These are phyloP conservation scores for Xylaria sp. DNA, from an alignment of 2,329 filamentous ascomycete species.

Conservation along the genomic window DNA sequence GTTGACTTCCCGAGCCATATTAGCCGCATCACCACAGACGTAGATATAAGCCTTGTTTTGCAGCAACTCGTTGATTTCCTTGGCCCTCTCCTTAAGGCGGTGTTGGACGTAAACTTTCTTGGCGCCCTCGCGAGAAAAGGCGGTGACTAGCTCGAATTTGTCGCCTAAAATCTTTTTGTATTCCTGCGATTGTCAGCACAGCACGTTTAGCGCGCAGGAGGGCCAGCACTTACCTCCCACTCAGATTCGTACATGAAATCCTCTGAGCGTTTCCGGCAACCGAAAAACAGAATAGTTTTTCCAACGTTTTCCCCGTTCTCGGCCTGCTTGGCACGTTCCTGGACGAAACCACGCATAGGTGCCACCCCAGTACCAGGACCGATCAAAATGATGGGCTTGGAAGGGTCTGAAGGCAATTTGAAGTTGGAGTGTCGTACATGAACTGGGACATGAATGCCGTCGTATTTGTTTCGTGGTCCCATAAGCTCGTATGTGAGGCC, in stretches of 20 bases:
- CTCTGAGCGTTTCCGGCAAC: slow-evolving; percentile 84
- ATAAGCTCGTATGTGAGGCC: slow-evolving; percentile 84
- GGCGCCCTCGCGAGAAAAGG: slow-evolving; percentile 87
- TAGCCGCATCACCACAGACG: slow-evolving; percentile 95
- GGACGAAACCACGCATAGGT: slow-evolving; percentile 93
- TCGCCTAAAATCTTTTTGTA: slow-evolving; percentile 85
- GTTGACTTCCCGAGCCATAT: slow-evolving; percentile 96
- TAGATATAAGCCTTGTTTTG: slow-evolving; percentile 92
- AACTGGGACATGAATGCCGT: slow-evolving; percentile 91
- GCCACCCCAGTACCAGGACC: slow-evolving; percentile 96
- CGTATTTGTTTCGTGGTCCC: slow-evolving; percentile 95
- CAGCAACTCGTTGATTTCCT: slow-evolving; percentile 86
- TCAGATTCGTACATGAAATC: slow-evolving; percentile 93
- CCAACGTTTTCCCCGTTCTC: slow-evolving; percentile 82
- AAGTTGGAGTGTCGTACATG: slow-evolving; percentile 99
- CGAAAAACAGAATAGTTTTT: slow-evolving; percentile 90
- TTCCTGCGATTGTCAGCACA: slow-evolving; percentile 60
- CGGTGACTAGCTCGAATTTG: slow-evolving; percentile 87
- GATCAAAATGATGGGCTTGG: slow-evolving; percentile 93
- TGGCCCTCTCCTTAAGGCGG: slow-evolving; percentile 79
- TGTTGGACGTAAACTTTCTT: slow-evolving; percentile 98
- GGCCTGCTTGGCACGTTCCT: slow-evolving; percentile 86
- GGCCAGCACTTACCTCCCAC: slow-evolving; percentile 75
- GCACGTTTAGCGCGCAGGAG: slow-evolving; percentile 17
- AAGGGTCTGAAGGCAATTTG: slow-evolving; percentile 94